These are phyloP conservation scores for Diaporthe longicolla DNA, from an alignment of 2,329 filamentous ascomycete genomes.

Conservation along the genomic window DNA sequence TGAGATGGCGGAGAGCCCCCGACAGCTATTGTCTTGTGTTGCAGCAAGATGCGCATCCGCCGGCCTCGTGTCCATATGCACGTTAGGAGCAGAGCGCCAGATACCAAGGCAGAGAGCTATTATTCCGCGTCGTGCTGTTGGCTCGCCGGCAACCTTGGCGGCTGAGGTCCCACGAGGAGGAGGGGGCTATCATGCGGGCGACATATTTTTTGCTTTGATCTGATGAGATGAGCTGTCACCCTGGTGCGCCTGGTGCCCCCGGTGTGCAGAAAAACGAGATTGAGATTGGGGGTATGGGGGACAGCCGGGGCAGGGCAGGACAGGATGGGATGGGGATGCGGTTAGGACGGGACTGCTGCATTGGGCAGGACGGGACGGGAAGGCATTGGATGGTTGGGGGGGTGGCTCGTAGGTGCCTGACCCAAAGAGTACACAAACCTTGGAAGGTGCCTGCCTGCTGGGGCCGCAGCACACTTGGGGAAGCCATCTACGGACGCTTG, in stretches of 20 bases:
- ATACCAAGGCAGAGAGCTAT: not conserved
- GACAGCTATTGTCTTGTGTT: not conserved
- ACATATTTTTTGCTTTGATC: constrained; percentile 26
- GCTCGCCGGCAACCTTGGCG: constrained; percentile 27
- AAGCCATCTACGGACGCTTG: not conserved
- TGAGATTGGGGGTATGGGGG: constrained; percentile 15
- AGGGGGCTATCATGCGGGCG: constrained; percentile 15
- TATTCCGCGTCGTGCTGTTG: constrained; percentile 6
- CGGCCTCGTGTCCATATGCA: not conserved
- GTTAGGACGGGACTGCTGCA: not conserved
- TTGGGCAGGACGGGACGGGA: constrained; percentile 15
- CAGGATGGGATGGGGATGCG: not conserved
- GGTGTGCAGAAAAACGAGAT: constrained; percentile 29
- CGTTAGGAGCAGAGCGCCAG: not conserved
- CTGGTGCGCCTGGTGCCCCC: constrained; percentile 15
- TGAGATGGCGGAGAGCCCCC: not conserved
- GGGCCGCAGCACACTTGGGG: not conserved
- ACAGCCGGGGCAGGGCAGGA: not conserved
- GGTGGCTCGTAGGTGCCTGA: not conserved
- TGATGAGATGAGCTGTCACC: constrained; percentile 35
- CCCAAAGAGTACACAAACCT: not conserved
- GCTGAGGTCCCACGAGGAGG: constrained; percentile 31
- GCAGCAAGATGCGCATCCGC: not conserved
- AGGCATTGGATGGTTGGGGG: not conserved
- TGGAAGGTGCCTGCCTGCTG: not conserved